Conservation (phyloP, 2,329 filamentous ascomycete genomes). For the Ophiosphaerella korrae region DNA sequence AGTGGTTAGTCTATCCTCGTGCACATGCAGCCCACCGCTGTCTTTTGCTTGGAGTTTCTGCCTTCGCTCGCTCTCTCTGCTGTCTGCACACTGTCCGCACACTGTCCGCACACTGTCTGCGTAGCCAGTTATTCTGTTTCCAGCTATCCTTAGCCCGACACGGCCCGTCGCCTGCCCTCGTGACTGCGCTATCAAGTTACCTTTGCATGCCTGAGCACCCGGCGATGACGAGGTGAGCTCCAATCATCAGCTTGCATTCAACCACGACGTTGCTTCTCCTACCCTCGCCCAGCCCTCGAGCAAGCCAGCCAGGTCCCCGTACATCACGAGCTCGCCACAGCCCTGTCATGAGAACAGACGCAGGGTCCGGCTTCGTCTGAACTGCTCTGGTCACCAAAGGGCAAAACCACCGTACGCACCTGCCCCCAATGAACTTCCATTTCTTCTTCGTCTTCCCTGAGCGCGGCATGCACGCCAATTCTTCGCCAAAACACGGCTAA, state of each 20-base stretch:
- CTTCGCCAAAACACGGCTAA: slow-evolving; percentile 28
- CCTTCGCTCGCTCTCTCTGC: too few species aligned
- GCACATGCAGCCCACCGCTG: background rate
- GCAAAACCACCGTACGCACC: slow-evolving; percentile 25
- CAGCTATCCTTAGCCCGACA: background rate
- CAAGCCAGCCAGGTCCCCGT: slow-evolving; percentile 10
- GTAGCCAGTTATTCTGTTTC: too few species aligned
- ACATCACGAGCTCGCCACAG: slow-evolving; percentile 14
- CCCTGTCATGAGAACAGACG: slow-evolving; percentile 35
- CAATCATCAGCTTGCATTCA: slow-evolving; percentile 37
- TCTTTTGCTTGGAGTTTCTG: background rate
- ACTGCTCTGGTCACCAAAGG: slow-evolving; percentile 6
- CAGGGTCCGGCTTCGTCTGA: slow-evolving; percentile 15
- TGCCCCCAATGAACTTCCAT: slow-evolving; percentile 4
- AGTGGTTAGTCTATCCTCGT: too few species aligned
- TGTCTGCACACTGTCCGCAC: too few species aligned
- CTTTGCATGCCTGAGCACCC: slow-evolving; percentile 5
- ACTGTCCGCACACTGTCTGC: too few species aligned
- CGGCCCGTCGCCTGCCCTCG: background rate
- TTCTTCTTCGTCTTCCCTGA: slow-evolving; percentile 3
- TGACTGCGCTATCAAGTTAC: background rate
- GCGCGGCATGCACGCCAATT: slow-evolving; percentile 9
- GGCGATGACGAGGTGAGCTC: slow-evolving; percentile 28
- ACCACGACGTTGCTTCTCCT: slow-evolving; percentile 28
- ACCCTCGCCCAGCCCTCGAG: slow-evolving; percentile 1